Base-by-base conservation (phyloP, 148 eudicot species). In the Polygonum aviculare region DNA sequence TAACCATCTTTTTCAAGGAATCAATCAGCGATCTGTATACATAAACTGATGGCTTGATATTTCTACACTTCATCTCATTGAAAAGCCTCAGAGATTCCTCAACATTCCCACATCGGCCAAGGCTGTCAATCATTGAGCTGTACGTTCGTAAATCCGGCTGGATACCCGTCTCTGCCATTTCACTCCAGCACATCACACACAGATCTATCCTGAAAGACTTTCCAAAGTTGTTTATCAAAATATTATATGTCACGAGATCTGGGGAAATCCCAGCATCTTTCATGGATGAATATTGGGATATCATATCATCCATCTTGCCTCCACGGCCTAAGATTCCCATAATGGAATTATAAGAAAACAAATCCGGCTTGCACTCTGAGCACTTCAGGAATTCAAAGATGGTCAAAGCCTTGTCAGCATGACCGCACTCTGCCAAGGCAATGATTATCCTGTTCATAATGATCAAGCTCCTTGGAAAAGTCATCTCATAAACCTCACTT, bases 111-210 rank as follows among this genome's bases (percentile, higher is more conserved):
- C 92, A 84, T 69, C 86, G 84, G 48, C 94, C 97, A 70, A 86
- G 90, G 84, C 92, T 80, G 83, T 91, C 98, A 71, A 94, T 91
- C 82, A 94, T 79, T 40, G 95, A 89, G 63, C 89, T 84, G 80
- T 87, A 92, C 50, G 92, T 89, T 80, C 88, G 82, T 78, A 94
- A 79, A 86, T 94, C 97, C 15, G 86, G 92, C 62, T 83, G 72
- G 57, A 94, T 79, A 22, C 92, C 90, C 67, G 73, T 80, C 74
- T 87, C 85, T 76, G 75, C 65, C 92, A 92, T 83, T 80, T 94
- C 95, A 75, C 77, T 88, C 71, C 85, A 60, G 80, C 78, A 78
- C 18, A 77, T 77, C 14, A 78, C 57, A 80, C 92, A 87, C 76
- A 82, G 49, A 80, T 86, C 88, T 51, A 87, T 80, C 77, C 96